Percentiles rank a stretch among this genome's conserved stretches.
Evolutionary conservation across 805 yeast genomes (phyloP).

Genomic region (Blastobotrys attinorum): DNA sequence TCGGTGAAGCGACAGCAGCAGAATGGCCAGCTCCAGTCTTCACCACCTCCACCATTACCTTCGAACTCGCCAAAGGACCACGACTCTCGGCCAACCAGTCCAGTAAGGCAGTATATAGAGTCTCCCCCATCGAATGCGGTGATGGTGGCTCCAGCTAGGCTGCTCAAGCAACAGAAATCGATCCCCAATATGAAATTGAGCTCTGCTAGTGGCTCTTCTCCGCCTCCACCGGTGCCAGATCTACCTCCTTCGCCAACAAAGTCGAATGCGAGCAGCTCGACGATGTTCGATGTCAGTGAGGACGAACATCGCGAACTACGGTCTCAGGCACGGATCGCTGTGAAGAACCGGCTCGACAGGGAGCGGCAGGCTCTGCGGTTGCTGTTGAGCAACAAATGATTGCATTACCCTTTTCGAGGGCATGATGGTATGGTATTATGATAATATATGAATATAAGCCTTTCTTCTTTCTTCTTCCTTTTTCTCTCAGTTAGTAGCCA

Average conservation of each 20-base stretch:
- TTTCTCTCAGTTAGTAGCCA: too few species aligned
- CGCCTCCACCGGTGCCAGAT: too few species aligned
- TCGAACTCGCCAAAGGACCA: too few species aligned
- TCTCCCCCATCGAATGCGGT: constrained; percentile 1
- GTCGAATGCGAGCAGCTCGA: not conserved
- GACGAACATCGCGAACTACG: constrained; percentile 15
- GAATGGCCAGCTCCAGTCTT: too few species aligned
- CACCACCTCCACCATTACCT: too few species aligned
- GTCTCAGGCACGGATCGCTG: constrained; percentile 22
- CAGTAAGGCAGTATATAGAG: not conserved
- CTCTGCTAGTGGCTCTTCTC: not conserved
- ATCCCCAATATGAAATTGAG: not conserved
- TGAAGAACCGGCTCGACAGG: constrained; percentile 16
- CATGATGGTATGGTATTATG: too few species aligned
- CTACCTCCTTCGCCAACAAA: not conserved
- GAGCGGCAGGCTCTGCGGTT: constrained; percentile 7
- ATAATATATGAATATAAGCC: too few species aligned
- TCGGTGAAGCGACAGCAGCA: not conserved
- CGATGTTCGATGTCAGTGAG: constrained; percentile 7
- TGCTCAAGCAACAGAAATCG: not conserved
- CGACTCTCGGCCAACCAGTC: not conserved
- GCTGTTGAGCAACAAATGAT: not conserved
- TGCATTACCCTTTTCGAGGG: too few species aligned
- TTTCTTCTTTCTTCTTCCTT: too few species aligned
- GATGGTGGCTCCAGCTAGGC: not conserved